Evolutionary conservation across 768 basidiomycete species (phyloP).

Genomic region (Galerina marginata): DNA sequence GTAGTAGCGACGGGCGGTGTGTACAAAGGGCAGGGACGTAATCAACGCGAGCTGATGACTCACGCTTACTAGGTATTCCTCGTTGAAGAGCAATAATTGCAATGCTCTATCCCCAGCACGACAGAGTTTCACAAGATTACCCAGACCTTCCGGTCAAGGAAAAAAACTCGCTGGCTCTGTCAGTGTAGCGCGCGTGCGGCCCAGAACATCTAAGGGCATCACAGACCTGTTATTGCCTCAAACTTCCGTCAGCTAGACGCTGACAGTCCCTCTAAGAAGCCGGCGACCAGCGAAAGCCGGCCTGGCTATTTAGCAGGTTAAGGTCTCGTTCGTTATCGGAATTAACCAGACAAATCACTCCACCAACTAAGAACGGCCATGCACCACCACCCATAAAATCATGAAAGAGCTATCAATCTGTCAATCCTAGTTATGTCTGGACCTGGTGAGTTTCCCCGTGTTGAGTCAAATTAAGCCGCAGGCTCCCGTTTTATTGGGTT

Average conservation of each 20-base stretch:
- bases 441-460: conserved; percentile 73
- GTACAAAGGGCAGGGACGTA: conserved; percentile 92
- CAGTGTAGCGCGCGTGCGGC: conserved; percentile 89
- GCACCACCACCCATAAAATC: conserved; percentile 88
- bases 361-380: conserved; percentile 90
- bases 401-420: conserved; percentile 86
- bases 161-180: conserved; percentile 85
- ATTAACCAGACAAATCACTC: conserved; percentile 98
- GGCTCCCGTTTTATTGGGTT: conserved; percentile 46
- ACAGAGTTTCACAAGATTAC: conserved; percentile 44
- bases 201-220: conserved; percentile 92
- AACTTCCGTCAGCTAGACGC: conserved; percentile 84
- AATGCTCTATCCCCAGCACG: conserved; percentile 80
- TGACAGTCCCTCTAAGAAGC: conserved; percentile 89
- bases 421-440: conserved; percentile 79
- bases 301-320: conserved; percentile 92
- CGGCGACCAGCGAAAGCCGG: conserved; percentile 73
- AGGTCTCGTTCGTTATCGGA: conserved; percentile 95
- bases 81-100: conserved; percentile 93
- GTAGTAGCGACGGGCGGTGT: conserved; percentile 91
- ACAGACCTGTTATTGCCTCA: conserved; percentile 92
- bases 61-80: conserved; percentile 89
- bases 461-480: conserved; percentile 79
- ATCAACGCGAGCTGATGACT: conserved; percentile 90
- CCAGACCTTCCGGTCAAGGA: conserved; percentile 75